These are phyloP conservation scores for Phytophthora pisi DNA, from an alignment of 352 stramenopile species.

Conservation along the genomic window DNA sequence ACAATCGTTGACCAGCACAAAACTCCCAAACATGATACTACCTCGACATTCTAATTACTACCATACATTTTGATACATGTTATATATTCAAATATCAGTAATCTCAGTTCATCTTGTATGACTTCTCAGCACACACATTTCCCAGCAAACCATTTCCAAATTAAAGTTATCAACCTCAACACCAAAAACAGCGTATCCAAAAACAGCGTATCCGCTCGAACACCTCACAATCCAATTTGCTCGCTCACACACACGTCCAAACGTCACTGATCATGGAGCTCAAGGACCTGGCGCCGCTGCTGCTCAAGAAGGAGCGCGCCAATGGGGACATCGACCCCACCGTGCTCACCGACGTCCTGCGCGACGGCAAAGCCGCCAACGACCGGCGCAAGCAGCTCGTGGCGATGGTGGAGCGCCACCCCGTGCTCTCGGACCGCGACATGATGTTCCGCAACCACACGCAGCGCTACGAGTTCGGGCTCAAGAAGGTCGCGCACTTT, in stretches of 20 bases:
- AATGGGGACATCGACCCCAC: slow-evolving; percentile 14
- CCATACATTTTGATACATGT: no score
- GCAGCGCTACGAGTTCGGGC: slow-evolving; percentile 24
- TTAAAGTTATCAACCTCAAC: neutral
- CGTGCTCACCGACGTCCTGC: slow-evolving; percentile 20
- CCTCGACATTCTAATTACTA: no score
- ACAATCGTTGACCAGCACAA: no score
- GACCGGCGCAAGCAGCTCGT: slow-evolving; percentile 16
- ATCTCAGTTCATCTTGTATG: no score
- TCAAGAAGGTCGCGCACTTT: slow-evolving; percentile 28
- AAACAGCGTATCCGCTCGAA: neutral
- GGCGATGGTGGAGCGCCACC: slow-evolving; percentile 18
- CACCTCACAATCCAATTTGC: neutral
- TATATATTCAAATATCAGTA: no score
- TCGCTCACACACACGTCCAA: neutral
- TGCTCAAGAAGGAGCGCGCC: slow-evolving; percentile 21
- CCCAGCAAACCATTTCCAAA: no score
- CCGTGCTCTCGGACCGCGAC: slow-evolving; percentile 25
- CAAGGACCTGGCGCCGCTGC: slow-evolving; percentile 24
- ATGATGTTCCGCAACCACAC: slow-evolving; percentile 29
- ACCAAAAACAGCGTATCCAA: neutral
- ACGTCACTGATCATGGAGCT: slow-evolving; percentile 13
- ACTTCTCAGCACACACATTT: no score
- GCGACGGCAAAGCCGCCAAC: slow-evolving; percentile 11
- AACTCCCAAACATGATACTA: no score